Percentiles rank a stretch among this genome's conserved stretches.
Evolutionary conservation across 2,329 filamentous ascomycete species (phyloP).

Genomic region (Phialocephala subalpina): DNA sequence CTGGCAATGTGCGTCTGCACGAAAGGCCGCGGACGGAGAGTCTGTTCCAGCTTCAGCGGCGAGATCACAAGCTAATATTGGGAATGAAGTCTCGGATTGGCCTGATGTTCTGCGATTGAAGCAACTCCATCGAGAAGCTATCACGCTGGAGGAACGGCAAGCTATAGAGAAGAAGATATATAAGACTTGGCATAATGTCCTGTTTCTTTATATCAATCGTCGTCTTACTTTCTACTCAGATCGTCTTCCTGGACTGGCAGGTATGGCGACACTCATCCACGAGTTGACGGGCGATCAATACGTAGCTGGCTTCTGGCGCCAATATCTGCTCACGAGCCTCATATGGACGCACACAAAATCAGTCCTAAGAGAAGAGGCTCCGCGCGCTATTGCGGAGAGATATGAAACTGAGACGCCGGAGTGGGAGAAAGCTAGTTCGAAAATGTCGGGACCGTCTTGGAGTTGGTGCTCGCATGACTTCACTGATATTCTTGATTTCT

Average conservation of each 20-base stretch:
- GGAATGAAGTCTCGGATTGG: conserved; percentile 14
- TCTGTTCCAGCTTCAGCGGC: conserved; percentile 7
- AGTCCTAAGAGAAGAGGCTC: neutral
- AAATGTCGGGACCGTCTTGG: conserved; percentile 11
- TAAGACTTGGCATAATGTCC: conserved; percentile 13
- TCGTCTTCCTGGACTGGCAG: conserved; percentile 19
- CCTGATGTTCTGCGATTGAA: conserved; percentile 13
- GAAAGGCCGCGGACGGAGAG: conserved; percentile 17
- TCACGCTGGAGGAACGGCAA: neutral
- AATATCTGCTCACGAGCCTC: conserved; percentile 13
- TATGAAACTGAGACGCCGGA: conserved; percentile 10
- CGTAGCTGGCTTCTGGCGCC: conserved; percentile 22
- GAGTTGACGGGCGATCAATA: conserved; percentile 18
- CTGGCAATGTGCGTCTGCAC: conserved; percentile 10
- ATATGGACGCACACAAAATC: conserved; percentile 5
- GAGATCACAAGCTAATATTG: conserved; percentile 5
- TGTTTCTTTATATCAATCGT: conserved; percentile 11
- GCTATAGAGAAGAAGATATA: conserved; percentile 1
- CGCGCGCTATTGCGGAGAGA: neutral
- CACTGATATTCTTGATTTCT: conserved; percentile 7
- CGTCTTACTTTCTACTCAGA: conserved; percentile 13
- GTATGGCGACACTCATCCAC: conserved; percentile 17
- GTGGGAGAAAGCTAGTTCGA: conserved; percentile 7
- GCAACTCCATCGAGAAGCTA: neutral
- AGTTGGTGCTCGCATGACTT: conserved; percentile 18